These are phyloP conservation scores for Boletellus ananiceps DNA, from an alignment of 768 basidiomycete species.

Conservation along the genomic window DNA sequence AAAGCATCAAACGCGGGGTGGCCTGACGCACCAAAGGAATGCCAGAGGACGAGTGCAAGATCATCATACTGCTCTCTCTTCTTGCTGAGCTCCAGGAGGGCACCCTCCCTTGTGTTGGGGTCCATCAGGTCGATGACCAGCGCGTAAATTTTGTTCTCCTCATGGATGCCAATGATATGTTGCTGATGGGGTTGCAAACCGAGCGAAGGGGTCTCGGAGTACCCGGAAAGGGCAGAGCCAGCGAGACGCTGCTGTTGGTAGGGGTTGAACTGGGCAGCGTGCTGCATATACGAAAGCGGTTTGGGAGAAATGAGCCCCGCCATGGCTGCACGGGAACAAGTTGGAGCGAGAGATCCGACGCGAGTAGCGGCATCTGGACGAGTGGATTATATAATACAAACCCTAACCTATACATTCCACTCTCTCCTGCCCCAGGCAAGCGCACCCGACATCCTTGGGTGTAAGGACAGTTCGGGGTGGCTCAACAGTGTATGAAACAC, in stretches of 20 bases:
- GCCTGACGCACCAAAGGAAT: conserved; percentile 75
- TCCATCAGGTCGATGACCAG: conserved; percentile 87
- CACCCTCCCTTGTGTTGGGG: conserved; percentile 77
- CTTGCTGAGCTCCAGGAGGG: conserved; percentile 94
- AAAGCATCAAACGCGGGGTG: not conserved
- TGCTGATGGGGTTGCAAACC: conserved; percentile 51
- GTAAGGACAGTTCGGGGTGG: conserved; percentile 30
- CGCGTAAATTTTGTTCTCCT: conserved; percentile 82
- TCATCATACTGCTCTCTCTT: conserved; percentile 99
- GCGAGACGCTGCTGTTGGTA: conserved; percentile 47
- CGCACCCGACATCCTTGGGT: conserved; percentile 31
- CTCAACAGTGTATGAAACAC: conserved; percentile 28
- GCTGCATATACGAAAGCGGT: conserved; percentile 61
- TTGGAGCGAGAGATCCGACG: conserved; percentile 11
- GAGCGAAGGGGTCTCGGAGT: conserved; percentile 62
- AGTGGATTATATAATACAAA: conserved; percentile 25
- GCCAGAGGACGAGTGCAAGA: conserved; percentile 95
- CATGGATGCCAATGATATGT: conserved; percentile 49
- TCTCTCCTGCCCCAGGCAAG: conserved; percentile 28
- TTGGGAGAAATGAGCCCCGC: conserved; percentile 61
- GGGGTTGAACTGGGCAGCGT: conserved; percentile 53
- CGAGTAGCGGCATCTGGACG: not conserved
- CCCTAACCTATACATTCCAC: conserved; percentile 24
- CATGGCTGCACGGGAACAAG: conserved; percentile 34
- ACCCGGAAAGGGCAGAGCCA: conserved; percentile 33